Conservation (phyloP, 2,329 filamentous ascomycete genomes). For the Botrytis medusae region DNA sequence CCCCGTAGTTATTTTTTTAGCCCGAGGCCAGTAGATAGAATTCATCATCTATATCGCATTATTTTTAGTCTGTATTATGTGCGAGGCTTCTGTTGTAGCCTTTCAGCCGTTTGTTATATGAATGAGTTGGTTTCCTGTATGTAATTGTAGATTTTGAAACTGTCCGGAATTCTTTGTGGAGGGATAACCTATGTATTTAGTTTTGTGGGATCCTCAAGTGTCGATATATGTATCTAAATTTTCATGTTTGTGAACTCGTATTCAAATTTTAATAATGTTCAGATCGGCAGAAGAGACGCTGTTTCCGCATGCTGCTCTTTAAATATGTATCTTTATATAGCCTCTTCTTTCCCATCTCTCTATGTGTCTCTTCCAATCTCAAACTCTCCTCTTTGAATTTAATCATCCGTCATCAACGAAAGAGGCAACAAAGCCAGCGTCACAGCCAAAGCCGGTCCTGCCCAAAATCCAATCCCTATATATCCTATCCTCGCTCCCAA, state of each 20-base stretch:
- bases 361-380: not conserved
- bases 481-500: not conserved
- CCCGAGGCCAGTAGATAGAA: no score
- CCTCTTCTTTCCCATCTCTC: not conserved
- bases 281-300: no score
- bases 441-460: not conserved
- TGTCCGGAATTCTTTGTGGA: no score
- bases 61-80: no score
- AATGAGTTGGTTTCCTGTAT: no score
- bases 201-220: not conserved
- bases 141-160: no score
- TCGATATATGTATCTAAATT: no score
- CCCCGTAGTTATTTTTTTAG: no score
- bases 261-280: no score
- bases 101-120: no score
- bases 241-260: not conserved
- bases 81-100: no score
- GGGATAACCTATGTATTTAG: not conserved
- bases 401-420: slow-evolving; percentile 13
- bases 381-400: not conserved
- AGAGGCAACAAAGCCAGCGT: not conserved
- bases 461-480: slow-evolving; percentile 11
- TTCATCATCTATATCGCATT: no score
- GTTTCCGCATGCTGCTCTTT: not conserved
- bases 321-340: accelerated